Evolutionary conservation across 2,329 filamentous ascomycete genomes (phyloP), one percentile per base, ranked within the genome.

Genomic region (Fusarium sarcochroum): DNA sequence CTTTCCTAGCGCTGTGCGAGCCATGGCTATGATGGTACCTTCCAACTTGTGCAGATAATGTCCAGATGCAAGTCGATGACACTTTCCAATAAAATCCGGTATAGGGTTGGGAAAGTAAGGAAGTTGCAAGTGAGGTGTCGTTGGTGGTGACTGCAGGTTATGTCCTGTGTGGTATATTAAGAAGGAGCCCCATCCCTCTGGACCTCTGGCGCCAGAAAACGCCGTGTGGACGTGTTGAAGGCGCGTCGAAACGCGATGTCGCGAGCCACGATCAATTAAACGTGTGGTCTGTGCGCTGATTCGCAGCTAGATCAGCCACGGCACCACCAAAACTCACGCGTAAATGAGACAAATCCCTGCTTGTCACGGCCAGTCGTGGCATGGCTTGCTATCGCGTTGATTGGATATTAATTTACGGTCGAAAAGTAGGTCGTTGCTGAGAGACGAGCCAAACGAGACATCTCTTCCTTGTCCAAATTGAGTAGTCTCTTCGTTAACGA

Each of bases 1-100:
- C 77, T 80, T 80, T 76, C 79, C 77, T 49, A 80, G 57, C 35
- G 72, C 58, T 51, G 73, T 70, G 62, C 69, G 72, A 73, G 73
- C 64, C 77, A 79, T 79, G 49, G 42, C 55, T 62, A 25, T 37
- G 23, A 41, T 46, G 40, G 57, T 55, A 56, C 68, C 60, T 73
- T 67, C 68, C 59, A 53, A 48, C 34, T 57, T 52, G 47, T 48
- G 40, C 21, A 46, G 38, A 56, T 34, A 59, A 63, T 49, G 38
- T 47, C 69, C 54, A 64, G 21, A 58, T 69, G 30, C 23, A 59
- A 54, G 30, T 54, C 58, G 51, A 54, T 63, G 35, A 49, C 58
- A 66, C 49, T 74, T 74, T 74, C 63, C 56, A 67, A 70, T 61
- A 58, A 61, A 48, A 34, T 40, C 18, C 60, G 45, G 55, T 63